These are phyloP conservation scores for Kodamaea laetipori DNA, from an alignment of 805 yeast genomes.

Conservation along the genomic window DNA sequence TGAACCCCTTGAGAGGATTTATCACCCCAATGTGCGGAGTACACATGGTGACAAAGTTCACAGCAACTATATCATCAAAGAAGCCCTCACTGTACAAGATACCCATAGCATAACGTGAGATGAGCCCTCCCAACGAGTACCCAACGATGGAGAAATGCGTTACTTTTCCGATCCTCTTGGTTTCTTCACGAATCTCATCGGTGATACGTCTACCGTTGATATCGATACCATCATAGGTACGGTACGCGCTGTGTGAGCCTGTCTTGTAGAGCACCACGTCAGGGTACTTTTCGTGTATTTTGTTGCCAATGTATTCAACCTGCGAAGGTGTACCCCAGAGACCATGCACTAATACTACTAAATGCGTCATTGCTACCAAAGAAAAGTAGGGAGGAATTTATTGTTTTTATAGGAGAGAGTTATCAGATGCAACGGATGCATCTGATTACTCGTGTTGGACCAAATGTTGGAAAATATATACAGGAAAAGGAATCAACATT, in stretches of 20 bases:
- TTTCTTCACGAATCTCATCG: slow-evolving; percentile 53
- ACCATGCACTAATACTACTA: slow-evolving; percentile 78
- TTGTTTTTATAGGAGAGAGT: neutral
- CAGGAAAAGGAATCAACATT: too few relatives aligned
- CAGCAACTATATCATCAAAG: slow-evolving; percentile 57
- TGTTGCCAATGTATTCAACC: slow-evolving; percentile 59
- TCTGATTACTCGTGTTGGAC: too few relatives aligned
- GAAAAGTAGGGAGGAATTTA: neutral
- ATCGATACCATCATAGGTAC: slow-evolving; percentile 85
- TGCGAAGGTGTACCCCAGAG: slow-evolving; percentile 80
- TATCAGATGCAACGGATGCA: too few relatives aligned
- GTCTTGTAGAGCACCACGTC: slow-evolving; percentile 51
- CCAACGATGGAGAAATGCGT: slow-evolving; percentile 78
- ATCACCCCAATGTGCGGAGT: slow-evolving; percentile 70
- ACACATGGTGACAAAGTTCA: slow-evolving; percentile 53
- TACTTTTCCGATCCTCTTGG: slow-evolving; percentile 36
- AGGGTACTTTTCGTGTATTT: slow-evolving; percentile 27
- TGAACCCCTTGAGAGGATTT: slow-evolving; percentile 41
- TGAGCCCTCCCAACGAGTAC: slow-evolving; percentile 86
- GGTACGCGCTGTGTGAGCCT: slow-evolving; percentile 66
- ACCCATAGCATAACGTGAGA: slow-evolving; percentile 81
- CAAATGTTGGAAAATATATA: too few relatives aligned
- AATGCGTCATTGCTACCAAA: slow-evolving; percentile 40
- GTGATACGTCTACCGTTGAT: slow-evolving; percentile 78
- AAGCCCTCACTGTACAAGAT: slow-evolving; percentile 54